Evolutionary conservation across 2,329 filamentous ascomycete species (phyloP).

Genomic region (Cladobotryum mycophilum): DNA sequence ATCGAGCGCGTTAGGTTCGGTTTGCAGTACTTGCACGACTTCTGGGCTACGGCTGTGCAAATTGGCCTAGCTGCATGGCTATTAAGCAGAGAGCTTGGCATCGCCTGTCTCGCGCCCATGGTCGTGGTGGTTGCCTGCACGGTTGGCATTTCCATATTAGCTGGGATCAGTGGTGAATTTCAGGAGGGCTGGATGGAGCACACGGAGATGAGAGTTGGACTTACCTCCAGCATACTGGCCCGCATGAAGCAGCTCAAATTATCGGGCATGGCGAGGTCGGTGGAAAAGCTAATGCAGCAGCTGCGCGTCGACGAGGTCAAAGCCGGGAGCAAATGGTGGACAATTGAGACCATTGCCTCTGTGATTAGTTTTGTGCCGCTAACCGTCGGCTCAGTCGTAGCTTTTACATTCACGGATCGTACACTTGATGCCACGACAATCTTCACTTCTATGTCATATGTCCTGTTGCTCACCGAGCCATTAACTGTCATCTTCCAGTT

Average conservation of each 20-base stretch:
- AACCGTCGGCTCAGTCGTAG: constrained; percentile 28
- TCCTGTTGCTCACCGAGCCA: constrained; percentile 28
- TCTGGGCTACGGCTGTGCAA: constrained; percentile 36
- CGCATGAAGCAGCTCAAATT: constrained; percentile 30
- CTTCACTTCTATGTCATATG: constrained; percentile 29
- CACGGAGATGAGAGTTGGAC: constrained; percentile 29
- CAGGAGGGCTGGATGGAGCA: constrained; percentile 32
- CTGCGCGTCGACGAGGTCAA: constrained; percentile 25
- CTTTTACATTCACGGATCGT: constrained; percentile 24
- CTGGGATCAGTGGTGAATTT: constrained; percentile 7
- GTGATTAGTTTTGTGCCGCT: constrained; percentile 29
- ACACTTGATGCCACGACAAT: constrained; percentile 22
- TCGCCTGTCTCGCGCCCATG: constrained; percentile 42
- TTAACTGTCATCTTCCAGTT: constrained; percentile 26
- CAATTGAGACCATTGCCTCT: constrained; percentile 17
- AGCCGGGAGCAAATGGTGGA: constrained; percentile 21
- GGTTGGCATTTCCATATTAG: constrained; percentile 8
- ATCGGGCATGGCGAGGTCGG: constrained; percentile 22
- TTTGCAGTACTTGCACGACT: constrained; percentile 30
- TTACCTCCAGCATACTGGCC: constrained; percentile 25
- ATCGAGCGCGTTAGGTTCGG: constrained; percentile 36
- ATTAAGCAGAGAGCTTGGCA: constrained; percentile 39
- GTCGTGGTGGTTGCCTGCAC: constrained; percentile 31
- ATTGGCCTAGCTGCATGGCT: constrained; percentile 41
- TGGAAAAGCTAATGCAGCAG: constrained; percentile 23